Conservation (phyloP, 2,329 filamentous ascomycete species). For the Fusarium sulawesiense region DNA sequence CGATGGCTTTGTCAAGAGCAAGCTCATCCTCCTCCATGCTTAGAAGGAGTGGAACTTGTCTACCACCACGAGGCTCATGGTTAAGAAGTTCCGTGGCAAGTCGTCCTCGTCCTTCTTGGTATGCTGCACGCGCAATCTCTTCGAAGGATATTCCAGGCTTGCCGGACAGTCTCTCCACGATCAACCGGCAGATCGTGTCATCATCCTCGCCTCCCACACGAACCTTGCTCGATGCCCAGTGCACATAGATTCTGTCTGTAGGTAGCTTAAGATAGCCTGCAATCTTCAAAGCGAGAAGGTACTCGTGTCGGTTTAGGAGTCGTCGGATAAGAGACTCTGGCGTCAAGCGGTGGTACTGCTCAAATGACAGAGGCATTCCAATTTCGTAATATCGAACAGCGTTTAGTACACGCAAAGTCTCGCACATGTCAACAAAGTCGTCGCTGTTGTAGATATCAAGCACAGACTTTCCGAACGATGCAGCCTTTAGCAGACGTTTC, state of each 20-base stretch:
- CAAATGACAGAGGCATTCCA: slow-evolving; percentile 89
- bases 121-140: slow-evolving; percentile 89
- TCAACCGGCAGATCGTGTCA: slow-evolving; percentile 84
- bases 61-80: slow-evolving; percentile 93
- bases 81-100: slow-evolving; percentile 92
- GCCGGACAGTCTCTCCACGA: slow-evolving; percentile 86
- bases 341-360: slow-evolving; percentile 91
- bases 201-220: slow-evolving; percentile 86
- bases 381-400: slow-evolving; percentile 92
- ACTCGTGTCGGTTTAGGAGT: slow-evolving; percentile 89
- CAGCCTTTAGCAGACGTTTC: slow-evolving; percentile 94
- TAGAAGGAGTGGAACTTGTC: slow-evolving; percentile 91
- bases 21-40: slow-evolving; percentile 97
- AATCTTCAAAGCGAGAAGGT: slow-evolving; percentile 87
- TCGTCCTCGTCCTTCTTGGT: slow-evolving; percentile 90
- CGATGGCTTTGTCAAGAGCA: slow-evolving; percentile 94
- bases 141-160: slow-evolving; percentile 97
- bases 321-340: slow-evolving; percentile 89
- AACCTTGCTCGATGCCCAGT: slow-evolving; percentile 97
- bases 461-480: slow-evolving; percentile 97
- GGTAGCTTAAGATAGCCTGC: slow-evolving; percentile 88
- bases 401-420: slow-evolving; percentile 91
- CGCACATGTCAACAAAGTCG: slow-evolving; percentile 98
- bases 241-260: slow-evolving; percentile 90
- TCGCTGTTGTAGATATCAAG: slow-evolving; percentile 98